phyloP scores from a whole-genome alignment of 192 early-diverging fungal species.

The Rhizoclosmatium sp. region DNA sequence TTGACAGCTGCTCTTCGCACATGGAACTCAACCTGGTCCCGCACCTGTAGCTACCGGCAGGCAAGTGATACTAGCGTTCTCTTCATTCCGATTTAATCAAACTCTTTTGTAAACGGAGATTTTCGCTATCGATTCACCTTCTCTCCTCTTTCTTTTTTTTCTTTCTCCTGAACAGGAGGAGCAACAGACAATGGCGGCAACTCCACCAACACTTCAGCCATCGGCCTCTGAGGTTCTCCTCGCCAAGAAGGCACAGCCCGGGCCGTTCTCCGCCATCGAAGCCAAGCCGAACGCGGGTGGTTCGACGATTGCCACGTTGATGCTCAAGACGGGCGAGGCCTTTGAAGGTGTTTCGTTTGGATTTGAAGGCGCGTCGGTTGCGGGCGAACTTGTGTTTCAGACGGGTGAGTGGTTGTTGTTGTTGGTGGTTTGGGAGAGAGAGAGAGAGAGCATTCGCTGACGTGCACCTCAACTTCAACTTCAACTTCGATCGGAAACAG shows the following conservation, averaged over 20 bases:
- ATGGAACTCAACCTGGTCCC: too few relatives aligned
- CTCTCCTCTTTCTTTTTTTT: background rate
- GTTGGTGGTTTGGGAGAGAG: background rate
- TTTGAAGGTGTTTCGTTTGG: slow-evolving; percentile 96
- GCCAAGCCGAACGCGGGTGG: slow-evolving; percentile 2
- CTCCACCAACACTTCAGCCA: background rate
- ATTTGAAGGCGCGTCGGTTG: slow-evolving; percentile 79
- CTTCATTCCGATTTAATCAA: background rate
- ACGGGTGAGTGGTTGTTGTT: slow-evolving; percentile 72
- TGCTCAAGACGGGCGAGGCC: slow-evolving; percentile 84
- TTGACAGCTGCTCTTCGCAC: too few relatives aligned
- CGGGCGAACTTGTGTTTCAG: slow-evolving; percentile 99
- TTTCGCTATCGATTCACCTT: background rate
- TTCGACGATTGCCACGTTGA: slow-evolving; percentile 56
- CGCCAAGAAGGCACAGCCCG: background rate
- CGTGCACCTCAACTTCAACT: background rate
- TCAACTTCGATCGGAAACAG: slow-evolving; percentile 42
- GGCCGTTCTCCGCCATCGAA: slow-evolving; percentile 22
- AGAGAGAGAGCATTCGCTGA: background rate
- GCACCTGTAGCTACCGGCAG: too few relatives aligned
- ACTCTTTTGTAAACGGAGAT: background rate
- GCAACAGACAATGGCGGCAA: slow-evolving; percentile 2
- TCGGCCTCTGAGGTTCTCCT: background rate
- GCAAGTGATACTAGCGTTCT: too few relatives aligned
- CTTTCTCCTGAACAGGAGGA: background rate